phyloP scores from a whole-genome alignment of 1,284 basidiomycete genomes.

The Papiliotrema nemorosa region DNA sequence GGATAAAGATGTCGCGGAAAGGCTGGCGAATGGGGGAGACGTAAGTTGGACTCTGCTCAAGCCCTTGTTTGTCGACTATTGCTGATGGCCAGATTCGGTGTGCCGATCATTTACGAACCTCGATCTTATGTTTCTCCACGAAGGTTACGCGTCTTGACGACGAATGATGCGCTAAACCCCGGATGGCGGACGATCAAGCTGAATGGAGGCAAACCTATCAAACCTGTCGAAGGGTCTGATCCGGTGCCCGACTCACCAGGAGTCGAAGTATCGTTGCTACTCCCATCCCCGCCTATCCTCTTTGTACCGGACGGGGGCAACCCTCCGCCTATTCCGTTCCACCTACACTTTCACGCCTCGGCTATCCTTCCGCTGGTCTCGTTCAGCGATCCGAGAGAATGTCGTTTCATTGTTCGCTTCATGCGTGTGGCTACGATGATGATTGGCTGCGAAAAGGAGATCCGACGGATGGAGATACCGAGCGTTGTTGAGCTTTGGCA shows the following conservation, averaged over 20 bases:
- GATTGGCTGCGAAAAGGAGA: slow-evolving; percentile 27
- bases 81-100: slow-evolving; percentile 16
- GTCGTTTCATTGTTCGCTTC: slow-evolving; percentile 27
- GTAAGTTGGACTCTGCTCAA: slow-evolving; percentile 17
- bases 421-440: slow-evolving; percentile 30
- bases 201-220: slow-evolving; percentile 24
- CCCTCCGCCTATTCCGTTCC: slow-evolving; percentile 33
- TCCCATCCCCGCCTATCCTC: slow-evolving; percentile 38
- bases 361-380: slow-evolving; percentile 22
- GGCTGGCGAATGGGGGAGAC: slow-evolving; percentile 33
- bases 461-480: slow-evolving; percentile 29
- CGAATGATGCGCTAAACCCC: slow-evolving; percentile 32
- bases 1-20: slow-evolving; percentile 29
- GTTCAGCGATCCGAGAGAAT: slow-evolving; percentile 28
- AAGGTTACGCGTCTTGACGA: slow-evolving; percentile 24
- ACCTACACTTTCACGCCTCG: slow-evolving; percentile 34
- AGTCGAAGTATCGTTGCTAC: slow-evolving; percentile 25
- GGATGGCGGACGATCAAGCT: slow-evolving; percentile 35
- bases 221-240: background rate
- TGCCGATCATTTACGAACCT: slow-evolving; percentile 35
- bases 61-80: background rate
- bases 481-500: slow-evolving; percentile 32
- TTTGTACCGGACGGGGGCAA: slow-evolving; percentile 14
- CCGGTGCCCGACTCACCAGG: slow-evolving; percentile 8
- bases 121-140: slow-evolving; percentile 29